Evolutionary conservation across 31 red algal genomes (phyloP).

Genomic region (Odonthalia washingtoniensis): DNA sequence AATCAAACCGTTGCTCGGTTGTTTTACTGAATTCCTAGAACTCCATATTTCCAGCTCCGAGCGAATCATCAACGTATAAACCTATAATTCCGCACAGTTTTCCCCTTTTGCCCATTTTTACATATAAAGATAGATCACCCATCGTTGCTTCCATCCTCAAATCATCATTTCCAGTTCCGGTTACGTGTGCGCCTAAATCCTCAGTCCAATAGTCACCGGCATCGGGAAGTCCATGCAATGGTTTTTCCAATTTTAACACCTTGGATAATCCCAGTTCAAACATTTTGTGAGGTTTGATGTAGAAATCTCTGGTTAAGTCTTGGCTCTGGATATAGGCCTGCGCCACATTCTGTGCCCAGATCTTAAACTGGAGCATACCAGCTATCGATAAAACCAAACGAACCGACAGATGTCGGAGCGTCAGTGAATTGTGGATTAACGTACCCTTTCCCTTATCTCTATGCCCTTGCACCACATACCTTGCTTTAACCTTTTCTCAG

Average conservation of each 20-base stretch:
- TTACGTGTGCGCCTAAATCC: no score
- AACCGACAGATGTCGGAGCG: not conserved
- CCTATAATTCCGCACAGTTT: no score
- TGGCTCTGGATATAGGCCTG: not conserved
- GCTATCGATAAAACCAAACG: not conserved
- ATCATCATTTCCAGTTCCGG: no score
- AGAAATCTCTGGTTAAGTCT: not conserved
- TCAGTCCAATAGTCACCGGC: slow-evolving; percentile 20
- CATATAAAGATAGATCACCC: no score
- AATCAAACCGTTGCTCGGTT: no score
- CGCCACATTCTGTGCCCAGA: slow-evolving; percentile 1
- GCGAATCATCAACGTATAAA: no score
- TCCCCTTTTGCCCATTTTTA: no score
- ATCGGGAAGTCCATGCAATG: slow-evolving; percentile 6
- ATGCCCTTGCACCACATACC: slow-evolving; percentile 47
- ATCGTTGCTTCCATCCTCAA: no score
- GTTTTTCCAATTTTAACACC: not conserved
- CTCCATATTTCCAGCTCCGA: no score
- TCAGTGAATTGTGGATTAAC: not conserved
- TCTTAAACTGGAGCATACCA: not conserved
- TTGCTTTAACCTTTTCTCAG: slow-evolving; percentile 48
- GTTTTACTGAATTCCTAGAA: no score
- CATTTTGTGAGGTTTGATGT: not conserved
- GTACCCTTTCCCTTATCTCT: slow-evolving; percentile 19
- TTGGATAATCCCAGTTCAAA: not conserved